Percentiles rank a stretch among this genome's conserved stretches.
These are phyloP conservation scores for Myxozyma vanderwaltii DNA, from an alignment of 805 yeast species.

Conservation along the genomic window DNA sequence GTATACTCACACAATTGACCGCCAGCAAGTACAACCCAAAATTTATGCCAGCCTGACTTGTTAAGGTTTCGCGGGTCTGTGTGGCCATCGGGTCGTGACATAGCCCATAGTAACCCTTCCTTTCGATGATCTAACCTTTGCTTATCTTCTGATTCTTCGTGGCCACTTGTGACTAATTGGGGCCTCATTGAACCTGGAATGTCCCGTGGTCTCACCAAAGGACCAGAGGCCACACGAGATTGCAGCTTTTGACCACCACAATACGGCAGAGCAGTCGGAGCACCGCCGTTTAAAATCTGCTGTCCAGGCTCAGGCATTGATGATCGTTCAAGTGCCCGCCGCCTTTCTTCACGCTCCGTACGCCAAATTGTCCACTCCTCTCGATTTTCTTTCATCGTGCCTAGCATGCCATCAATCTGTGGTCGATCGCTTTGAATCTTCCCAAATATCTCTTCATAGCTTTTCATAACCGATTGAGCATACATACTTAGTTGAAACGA, in stretches of 20 bases:
- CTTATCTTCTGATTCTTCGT: constrained; percentile 3
- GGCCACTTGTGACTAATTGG: not conserved
- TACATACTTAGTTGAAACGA: constrained; percentile 44
- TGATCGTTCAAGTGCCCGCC: constrained; percentile 44
- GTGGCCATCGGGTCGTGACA: constrained; percentile 45
- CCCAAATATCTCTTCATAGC: constrained; percentile 38
- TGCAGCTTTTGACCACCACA: not conserved
- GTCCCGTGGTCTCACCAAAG: not conserved
- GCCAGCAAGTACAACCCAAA: constrained; percentile 76
- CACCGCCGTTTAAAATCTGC: not conserved
- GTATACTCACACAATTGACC: constrained; percentile 70
- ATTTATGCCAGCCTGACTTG: constrained; percentile 73
- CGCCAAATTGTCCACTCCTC: constrained; percentile 42
- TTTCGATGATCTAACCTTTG: constrained; percentile 36
- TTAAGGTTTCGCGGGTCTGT: constrained; percentile 42
- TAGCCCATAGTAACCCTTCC: constrained; percentile 51
- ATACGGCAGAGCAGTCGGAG: not conserved
- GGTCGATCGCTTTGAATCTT: constrained; percentile 39
- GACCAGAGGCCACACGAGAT: not conserved
- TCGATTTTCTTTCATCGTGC: constrained; percentile 23
- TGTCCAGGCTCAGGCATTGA: constrained; percentile 31
- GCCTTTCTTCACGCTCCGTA: constrained; percentile 44
- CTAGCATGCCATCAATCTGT: constrained; percentile 40
- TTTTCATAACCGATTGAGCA: constrained; percentile 42
- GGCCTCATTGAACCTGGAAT: not conserved